These are phyloP conservation scores for Ceratocystis diversiconidia DNA, from an alignment of 2,329 filamentous ascomycete species.

Conservation along the genomic window DNA sequence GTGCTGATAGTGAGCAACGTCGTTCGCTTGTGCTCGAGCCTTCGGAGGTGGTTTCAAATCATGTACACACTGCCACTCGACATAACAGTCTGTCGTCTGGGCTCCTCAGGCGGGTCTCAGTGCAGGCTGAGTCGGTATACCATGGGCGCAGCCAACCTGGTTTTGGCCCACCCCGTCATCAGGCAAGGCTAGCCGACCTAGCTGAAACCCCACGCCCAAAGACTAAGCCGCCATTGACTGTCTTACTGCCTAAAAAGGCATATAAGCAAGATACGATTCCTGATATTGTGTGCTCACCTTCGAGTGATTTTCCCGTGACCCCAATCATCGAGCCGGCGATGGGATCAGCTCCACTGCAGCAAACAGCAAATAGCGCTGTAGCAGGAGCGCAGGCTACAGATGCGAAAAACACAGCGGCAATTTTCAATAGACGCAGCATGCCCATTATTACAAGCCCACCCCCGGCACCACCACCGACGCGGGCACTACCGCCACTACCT, in stretches of 20 bases:
- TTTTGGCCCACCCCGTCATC: neutral
- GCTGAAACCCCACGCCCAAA: neutral
- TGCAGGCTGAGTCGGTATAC: neutral
- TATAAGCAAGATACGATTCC: neutral
- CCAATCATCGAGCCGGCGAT: neutral
- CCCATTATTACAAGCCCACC: conserved; percentile 37
- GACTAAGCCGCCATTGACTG: conserved; percentile 10
- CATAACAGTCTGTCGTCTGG: neutral
- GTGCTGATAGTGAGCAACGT: neutral
- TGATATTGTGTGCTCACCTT: conserved; percentile 8
- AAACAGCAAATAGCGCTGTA: neutral
- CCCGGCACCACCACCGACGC: conserved; percentile 39
- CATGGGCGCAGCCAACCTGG: neutral
- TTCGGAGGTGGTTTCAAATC: conserved; percentile 1
- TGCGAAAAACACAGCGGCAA: neutral
- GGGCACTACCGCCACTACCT: conserved; percentile 41
- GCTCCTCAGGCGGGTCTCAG: neutral
- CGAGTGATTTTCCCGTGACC: conserved; percentile 2
- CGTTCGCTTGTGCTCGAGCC: conserved; percentile 13
- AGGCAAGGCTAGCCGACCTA: neutral
- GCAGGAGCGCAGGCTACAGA: neutral
- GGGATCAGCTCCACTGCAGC: neutral
- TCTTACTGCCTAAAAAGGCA: conserved; percentile 5
- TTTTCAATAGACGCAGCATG: conserved; percentile 34
- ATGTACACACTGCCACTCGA: neutral